Conservation (phyloP, 2,329 filamentous ascomycete species). For the Bipolaris zeicola region DNA sequence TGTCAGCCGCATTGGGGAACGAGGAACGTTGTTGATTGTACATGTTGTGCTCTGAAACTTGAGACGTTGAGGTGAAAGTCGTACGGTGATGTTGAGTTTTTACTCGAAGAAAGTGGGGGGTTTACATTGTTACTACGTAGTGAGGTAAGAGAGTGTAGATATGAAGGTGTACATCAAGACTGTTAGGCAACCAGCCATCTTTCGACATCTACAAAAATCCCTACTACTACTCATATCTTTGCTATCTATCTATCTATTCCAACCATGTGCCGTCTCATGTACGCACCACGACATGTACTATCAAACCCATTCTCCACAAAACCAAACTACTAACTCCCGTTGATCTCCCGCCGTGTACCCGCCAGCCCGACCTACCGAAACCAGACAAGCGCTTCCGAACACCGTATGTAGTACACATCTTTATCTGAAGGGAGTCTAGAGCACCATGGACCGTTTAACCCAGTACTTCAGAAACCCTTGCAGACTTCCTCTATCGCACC, state of each 20-base stretch:
- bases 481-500: background rate
- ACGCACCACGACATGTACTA: slow-evolving; percentile 1
- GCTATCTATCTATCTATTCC: background rate
- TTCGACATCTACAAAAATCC: background rate
- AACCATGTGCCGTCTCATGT: background rate
- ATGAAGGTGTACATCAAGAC: background rate
- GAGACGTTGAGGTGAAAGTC: background rate
- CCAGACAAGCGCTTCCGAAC: slow-evolving; percentile 5
- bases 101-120: background rate
- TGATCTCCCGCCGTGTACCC: slow-evolving; percentile 7
- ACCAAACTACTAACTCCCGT: background rate
- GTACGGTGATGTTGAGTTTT: background rate
- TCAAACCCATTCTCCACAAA: background rate
- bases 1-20: background rate
- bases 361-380: background rate
- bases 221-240: background rate
- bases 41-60: background rate
- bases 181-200: background rate
- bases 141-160: background rate
- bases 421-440: background rate
- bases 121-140: background rate
- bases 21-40: background rate
- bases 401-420: background rate
- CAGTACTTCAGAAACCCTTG: background rate
- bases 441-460: background rate